Percentiles rank a stretch among this genome's conserved stretches.
phyloP scores from a whole-genome alignment of 805 yeast genomes.

The Lachancea dasiensis region DNA sequence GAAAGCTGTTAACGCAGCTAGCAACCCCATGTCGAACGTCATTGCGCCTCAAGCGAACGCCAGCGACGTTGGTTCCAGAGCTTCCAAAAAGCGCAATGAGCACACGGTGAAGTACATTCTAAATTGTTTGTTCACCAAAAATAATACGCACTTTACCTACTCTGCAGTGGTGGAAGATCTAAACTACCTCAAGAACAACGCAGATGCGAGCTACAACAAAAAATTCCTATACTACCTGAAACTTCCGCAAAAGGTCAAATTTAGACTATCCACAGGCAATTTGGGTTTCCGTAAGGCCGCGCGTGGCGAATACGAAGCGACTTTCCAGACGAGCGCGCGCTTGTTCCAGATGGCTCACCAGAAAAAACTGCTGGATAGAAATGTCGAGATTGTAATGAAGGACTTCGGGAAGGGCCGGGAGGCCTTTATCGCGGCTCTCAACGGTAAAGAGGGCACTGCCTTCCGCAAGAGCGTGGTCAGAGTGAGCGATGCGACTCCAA shows the following conservation, averaged over 20 bases:
- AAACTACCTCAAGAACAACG: conserved; percentile 51
- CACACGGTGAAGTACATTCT: conserved; percentile 58
- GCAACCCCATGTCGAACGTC: conserved; percentile 16
- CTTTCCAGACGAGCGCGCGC: conserved; percentile 72
- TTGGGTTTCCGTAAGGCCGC: conserved; percentile 86
- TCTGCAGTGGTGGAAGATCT: conserved; percentile 63
- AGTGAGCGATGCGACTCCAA: conserved; percentile 69
- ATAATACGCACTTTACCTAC: conserved; percentile 76
- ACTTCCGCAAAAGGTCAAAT: conserved; percentile 67
- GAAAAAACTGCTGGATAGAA: conserved; percentile 47
- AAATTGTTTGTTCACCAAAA: conserved; percentile 70
- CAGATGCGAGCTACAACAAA: conserved; percentile 53
- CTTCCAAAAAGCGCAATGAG: conserved; percentile 18
- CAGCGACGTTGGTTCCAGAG: background rate
- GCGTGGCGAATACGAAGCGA: conserved; percentile 90
- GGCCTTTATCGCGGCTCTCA: conserved; percentile 76
- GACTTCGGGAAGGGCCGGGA: conserved; percentile 87
- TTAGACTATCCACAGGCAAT: conserved; percentile 73
- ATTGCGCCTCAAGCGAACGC: conserved; percentile 9
- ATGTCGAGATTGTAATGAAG: conserved; percentile 70
- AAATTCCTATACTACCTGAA: conserved; percentile 71
- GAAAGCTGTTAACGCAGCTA: conserved; percentile 10
- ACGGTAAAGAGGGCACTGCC: conserved; percentile 79
- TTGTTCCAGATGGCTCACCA: conserved; percentile 69
- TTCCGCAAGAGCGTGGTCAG: conserved; percentile 63